Percentiles rank a stretch among this genome's conserved stretches.
phyloP scores from a whole-genome alignment of 1,284 basidiomycete species.

The Polyporus tsugae region DNA sequence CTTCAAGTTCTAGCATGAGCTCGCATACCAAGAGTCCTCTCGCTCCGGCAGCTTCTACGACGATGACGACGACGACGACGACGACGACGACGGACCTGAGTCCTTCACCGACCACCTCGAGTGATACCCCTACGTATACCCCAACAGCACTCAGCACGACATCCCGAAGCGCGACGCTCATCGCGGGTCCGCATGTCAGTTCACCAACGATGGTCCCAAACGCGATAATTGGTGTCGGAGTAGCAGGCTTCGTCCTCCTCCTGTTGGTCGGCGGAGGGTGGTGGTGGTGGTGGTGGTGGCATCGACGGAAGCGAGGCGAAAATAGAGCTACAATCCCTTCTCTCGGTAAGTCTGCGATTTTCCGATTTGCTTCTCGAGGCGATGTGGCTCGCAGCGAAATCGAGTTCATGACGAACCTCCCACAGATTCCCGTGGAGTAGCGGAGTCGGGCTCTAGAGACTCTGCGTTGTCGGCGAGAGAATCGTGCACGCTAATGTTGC shows the following conservation, averaged over 20 bases:
- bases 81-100: background rate
- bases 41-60: background rate
- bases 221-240: slow-evolving; percentile 5
- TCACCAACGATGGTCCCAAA: slow-evolving; percentile 5
- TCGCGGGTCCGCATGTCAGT: background rate
- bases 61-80: background rate
- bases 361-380: background rate
- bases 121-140: background rate
- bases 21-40: background rate
- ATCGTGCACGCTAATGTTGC: background rate
- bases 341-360: background rate
- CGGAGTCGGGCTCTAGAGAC: background rate
- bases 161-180: background rate
- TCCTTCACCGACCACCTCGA: background rate
- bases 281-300: slow-evolving; percentile 16
- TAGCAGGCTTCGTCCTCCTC: background rate
- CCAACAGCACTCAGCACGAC: background rate
- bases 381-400: background rate
- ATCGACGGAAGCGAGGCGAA: background rate
- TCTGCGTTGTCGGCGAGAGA: background rate
- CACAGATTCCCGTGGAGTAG: background rate
- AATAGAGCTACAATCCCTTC: background rate
- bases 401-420: background rate
- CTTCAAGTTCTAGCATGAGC: background rate
- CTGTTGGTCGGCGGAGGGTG: background rate